Conservation (phyloP, 2,329 filamentous ascomycete species). For the Cephalotrichum gorgonifer region DNA sequence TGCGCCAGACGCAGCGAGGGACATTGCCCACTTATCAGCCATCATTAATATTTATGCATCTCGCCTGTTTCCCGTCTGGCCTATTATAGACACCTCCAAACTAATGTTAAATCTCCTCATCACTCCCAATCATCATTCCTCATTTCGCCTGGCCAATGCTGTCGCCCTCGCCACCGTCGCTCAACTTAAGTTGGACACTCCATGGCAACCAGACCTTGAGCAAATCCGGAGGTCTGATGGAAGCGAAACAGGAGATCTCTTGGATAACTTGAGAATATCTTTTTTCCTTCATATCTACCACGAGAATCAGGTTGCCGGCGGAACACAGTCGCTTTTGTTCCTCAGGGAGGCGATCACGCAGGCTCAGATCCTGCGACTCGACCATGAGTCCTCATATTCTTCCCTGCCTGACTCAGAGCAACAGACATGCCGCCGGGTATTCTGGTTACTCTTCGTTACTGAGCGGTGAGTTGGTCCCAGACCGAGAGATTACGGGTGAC, state of each 20-base stretch:
- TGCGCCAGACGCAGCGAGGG: too few relatives aligned
- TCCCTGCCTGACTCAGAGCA: conserved; percentile 25
- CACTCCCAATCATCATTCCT: conserved; percentile 20
- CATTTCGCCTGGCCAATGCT: conserved; percentile 30
- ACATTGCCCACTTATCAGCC: conserved; percentile 16
- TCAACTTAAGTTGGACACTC: conserved; percentile 30
- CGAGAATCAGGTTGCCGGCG: conserved; percentile 35
- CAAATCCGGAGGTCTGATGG: conserved; percentile 16
- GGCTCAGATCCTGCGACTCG: conserved; percentile 36
- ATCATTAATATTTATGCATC: conserved; percentile 28
- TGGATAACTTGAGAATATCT: conserved; percentile 32
- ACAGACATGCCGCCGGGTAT: conserved; percentile 31
- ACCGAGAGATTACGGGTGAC: background rate
- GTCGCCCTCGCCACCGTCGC: conserved; percentile 36
- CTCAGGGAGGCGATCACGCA: conserved; percentile 40
- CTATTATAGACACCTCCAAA: conserved; percentile 33
- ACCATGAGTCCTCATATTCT: conserved; percentile 26
- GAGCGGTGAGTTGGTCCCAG: conserved; percentile 19
- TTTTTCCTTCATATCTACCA: conserved; percentile 43
- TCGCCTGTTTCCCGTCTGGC: conserved; percentile 42
- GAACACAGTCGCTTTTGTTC: conserved; percentile 34
- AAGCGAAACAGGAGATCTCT: conserved; percentile 18
- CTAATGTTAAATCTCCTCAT: conserved; percentile 25
- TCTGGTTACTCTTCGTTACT: conserved; percentile 39
- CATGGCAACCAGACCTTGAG: conserved; percentile 15